Evolutionary conservation across 768 basidiomycete species (phyloP).

Genomic region (Lactarius akahatsu): DNA sequence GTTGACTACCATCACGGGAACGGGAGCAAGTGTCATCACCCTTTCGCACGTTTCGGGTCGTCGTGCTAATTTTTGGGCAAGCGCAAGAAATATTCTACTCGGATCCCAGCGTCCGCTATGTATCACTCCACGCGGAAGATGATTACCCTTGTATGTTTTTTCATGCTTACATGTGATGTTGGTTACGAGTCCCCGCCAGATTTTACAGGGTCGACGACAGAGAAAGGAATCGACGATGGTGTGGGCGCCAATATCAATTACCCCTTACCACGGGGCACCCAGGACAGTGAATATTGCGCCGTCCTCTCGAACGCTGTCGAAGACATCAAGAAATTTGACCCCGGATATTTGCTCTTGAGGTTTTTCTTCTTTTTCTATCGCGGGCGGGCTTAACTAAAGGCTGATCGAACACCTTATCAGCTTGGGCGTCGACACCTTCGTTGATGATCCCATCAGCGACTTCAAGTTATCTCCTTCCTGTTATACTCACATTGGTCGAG

Average conservation of each 20-base stretch:
- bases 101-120: constrained; percentile 36
- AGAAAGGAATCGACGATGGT: constrained; percentile 33
- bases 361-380: constrained; percentile 5
- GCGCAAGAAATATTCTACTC: constrained; percentile 37
- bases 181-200: constrained; percentile 26
- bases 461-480: constrained; percentile 34
- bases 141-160: constrained; percentile 38
- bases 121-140: constrained; percentile 35
- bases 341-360: constrained; percentile 36
- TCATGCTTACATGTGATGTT: neutral
- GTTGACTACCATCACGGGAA: constrained; percentile 43
- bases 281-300: constrained; percentile 33
- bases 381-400: neutral
- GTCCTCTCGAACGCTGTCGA: constrained; percentile 30
- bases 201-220: constrained; percentile 35
- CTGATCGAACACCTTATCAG: constrained; percentile 24
- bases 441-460: constrained; percentile 36
- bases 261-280: constrained; percentile 35
- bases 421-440: constrained; percentile 39
- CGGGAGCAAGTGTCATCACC: constrained; percentile 29
- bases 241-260: constrained; percentile 34
- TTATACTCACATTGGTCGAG: constrained; percentile 34
- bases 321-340: constrained; percentile 29
- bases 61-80: constrained; percentile 17
- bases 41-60: neutral